These are phyloP conservation scores for Elsinoe perseae DNA, from an alignment of 2,329 filamentous ascomycete species.

Conservation along the genomic window DNA sequence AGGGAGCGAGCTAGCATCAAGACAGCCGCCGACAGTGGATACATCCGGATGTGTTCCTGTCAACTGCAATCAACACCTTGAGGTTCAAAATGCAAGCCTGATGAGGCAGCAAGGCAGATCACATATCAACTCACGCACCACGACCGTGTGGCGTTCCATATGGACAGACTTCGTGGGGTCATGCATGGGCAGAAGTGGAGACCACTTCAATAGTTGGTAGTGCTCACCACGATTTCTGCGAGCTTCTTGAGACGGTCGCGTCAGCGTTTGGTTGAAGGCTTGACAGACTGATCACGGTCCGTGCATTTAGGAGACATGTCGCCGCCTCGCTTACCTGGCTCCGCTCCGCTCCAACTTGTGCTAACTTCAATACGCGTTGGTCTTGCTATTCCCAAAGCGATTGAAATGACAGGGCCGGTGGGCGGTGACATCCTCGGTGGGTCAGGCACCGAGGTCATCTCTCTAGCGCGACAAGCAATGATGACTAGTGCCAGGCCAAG, in stretches of 20 bases:
- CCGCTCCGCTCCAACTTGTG: not conserved
- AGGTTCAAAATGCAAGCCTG: not conserved
- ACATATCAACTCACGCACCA: not conserved
- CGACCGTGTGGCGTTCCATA: not conserved
- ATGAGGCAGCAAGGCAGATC: not conserved
- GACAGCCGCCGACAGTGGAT: not conserved
- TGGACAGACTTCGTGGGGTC: not conserved
- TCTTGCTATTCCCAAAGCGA: not conserved
- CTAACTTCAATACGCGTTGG: not conserved
- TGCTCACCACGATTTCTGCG: not conserved
- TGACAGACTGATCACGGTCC: not conserved
- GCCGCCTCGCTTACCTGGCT: not conserved
- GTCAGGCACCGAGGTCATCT: conserved; percentile 6
- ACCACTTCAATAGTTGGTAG: not conserved
- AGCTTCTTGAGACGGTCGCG: not conserved
- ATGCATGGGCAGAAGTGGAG: not conserved
- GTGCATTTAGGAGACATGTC: not conserved
- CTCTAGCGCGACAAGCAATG: not conserved
- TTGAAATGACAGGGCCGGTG: conserved; percentile 6
- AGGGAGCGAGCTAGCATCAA: not conserved
- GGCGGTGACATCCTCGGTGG: not conserved
- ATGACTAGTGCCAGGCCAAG: not conserved
- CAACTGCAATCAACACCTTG: not conserved
- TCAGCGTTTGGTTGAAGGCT: not conserved
- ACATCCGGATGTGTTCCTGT: not conserved